A percentile compares a stretch with the other conserved stretches of the same genome.
Conservation (phyloP, 257 asterid genomes). For the Gentiana straminea region DNA sequence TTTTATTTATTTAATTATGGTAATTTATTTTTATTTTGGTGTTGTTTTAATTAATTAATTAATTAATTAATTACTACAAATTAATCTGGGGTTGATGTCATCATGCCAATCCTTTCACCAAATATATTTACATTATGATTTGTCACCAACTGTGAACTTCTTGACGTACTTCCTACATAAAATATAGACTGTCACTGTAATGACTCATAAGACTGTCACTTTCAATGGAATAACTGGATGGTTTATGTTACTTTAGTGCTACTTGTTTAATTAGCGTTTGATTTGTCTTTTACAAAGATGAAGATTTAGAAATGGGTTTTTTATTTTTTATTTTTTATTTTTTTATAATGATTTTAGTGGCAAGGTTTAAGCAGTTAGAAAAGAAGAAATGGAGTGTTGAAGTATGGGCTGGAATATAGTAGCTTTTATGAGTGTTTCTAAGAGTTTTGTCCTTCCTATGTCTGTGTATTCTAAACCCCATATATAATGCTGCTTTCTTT, state of each 20-base stretch:
- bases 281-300: constrained; percentile 5
- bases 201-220: too few species aligned
- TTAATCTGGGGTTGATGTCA: too few species aligned
- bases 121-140: too few species aligned
- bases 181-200: too few species aligned
- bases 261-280: too few species aligned
- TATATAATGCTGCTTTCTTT: constrained; percentile 27
- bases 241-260: too few species aligned
- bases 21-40: neutral
- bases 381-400: constrained; percentile 25
- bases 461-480: constrained; percentile 7
- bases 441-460: constrained; percentile 20
- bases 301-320: constrained; percentile 18
- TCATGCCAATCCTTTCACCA: neutral
- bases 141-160: too few species aligned
- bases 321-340: neutral
- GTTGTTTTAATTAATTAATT: constrained; percentile 6
- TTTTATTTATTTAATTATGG: constrained; percentile 9
- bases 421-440: constrained; percentile 21
- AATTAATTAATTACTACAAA: constrained; percentile 6
- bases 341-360: neutral
- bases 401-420: constrained; percentile 27
- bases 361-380: constrained; percentile 20
- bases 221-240: too few species aligned
- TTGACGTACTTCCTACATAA: too few species aligned